Evolutionary conservation across 371 early-diverging fungal species (phyloP), one percentile per base, ranked within the genome.

Genomic region (Batrachochytrium dendrobatidis): DNA sequence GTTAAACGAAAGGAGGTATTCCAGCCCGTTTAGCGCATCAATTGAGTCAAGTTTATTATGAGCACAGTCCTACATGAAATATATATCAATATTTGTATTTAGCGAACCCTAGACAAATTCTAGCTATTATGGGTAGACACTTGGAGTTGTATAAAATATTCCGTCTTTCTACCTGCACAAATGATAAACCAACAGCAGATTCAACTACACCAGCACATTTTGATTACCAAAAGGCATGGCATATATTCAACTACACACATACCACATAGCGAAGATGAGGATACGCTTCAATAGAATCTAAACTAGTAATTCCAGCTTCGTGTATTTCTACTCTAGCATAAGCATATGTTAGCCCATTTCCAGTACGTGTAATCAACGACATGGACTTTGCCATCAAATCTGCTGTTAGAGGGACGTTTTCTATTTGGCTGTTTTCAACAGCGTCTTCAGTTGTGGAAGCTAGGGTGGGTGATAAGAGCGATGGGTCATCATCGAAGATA

Each of bases 271-370:
- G 68, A 56, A 77, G 64, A 58, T 77, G 74, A 0, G 69, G 59
- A 61, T 67, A 77, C 18, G 45, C 49, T 30, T 70, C 70, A 34
- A 77, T 45, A 6, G 63, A 32, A 18, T 65, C 65, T 24, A 77
- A 60, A 46, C 70, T 63, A 17, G 69, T 70, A 31, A 77, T 55
- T 8, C 53, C 64, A 43, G 63, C 63, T 20, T 55, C 61, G 54
- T 67, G 69, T n/a, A 74, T 56, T 34, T 72, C 72, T 33, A 77
- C 66, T 24, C 72, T 53, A 28, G 77, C 74, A 57, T 71, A 77
- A 10, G 77, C 77, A 60, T 72, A 69, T 29, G 66, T 64, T 49
- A 74, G 66, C 24, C 77, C 77, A 46, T 69, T 71, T 20, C 73
- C 77, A 8, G 77, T 77, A 15, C 77, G 63, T 3, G 74, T 66